Percentiles rank a stretch among this genome's conserved stretches.
These are phyloP conservation scores for Botryosphaeria dothidea DNA, from an alignment of 2,329 filamentous ascomycete genomes.

Conservation along the genomic window DNA sequence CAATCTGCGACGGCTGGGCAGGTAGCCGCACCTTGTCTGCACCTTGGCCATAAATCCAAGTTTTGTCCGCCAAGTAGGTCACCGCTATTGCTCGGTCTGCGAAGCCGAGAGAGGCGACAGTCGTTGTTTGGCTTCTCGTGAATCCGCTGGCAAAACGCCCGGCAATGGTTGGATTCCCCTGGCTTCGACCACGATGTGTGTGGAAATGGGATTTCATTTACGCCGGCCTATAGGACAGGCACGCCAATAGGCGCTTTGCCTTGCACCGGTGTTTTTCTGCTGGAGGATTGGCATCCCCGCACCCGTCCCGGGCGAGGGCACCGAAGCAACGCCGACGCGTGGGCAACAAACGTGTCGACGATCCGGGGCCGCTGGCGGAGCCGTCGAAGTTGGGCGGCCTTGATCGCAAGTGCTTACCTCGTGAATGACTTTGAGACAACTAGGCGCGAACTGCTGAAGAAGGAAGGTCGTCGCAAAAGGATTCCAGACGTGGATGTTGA, in stretches of 20 bases:
- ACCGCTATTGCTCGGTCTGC: neutral
- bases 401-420: neutral
- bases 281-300: neutral
- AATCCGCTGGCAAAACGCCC: neutral
- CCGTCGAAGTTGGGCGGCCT: neutral
- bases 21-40: conserved; percentile 5
- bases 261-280: neutral
- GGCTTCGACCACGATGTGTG: neutral
- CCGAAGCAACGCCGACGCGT: neutral
- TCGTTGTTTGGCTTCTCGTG: no score
- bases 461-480: neutral
- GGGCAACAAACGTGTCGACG: neutral
- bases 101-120: neutral
- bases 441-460: neutral
- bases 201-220: neutral
- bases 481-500: no score
- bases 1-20: neutral
- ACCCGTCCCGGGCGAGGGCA: neutral
- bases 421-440: neutral
- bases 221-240: neutral
- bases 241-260: neutral
- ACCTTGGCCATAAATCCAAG: neutral
- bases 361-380: conserved; percentile 1
- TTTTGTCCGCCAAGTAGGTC: neutral
- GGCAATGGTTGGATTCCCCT: neutral